phyloP scores from a whole-genome alignment of 2,329 filamentous ascomycete species.

The Fusarium acutatum region DNA sequence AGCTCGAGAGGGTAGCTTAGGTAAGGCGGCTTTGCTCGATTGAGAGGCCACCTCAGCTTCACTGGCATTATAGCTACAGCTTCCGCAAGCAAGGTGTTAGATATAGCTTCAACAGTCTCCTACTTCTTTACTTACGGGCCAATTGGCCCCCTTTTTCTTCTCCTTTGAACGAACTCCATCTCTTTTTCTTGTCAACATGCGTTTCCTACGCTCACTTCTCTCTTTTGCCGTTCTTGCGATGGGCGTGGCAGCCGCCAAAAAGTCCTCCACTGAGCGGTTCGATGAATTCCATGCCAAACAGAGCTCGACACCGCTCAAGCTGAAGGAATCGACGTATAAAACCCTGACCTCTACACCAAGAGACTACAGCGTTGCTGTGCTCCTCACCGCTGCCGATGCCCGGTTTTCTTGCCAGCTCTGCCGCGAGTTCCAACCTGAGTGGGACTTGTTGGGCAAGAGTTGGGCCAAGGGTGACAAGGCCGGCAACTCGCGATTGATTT shows the following conservation, averaged over 20 bases:
- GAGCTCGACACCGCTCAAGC: conserved; percentile 73
- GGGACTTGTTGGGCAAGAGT: conserved; percentile 84
- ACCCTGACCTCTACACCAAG: conserved; percentile 79
- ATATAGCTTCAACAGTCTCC: conserved; percentile 17
- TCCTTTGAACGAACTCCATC: background rate
- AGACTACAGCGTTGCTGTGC: conserved; percentile 83
- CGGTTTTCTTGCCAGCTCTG: conserved; percentile 89
- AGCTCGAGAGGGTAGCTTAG: conserved; percentile 22
- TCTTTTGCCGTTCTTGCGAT: conserved; percentile 70
- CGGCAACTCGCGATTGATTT: conserved; percentile 76
- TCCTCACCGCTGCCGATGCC: conserved; percentile 86
- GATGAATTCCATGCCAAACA: conserved; percentile 74
- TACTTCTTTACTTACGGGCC: conserved; percentile 24
- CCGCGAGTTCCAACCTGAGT: conserved; percentile 92
- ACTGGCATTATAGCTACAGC: conserved; percentile 33
- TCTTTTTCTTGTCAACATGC: conserved; percentile 64
- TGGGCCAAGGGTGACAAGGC: conserved; percentile 88
- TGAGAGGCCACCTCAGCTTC: conserved; percentile 50
- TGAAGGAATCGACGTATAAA: conserved; percentile 79
- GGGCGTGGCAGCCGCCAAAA: conserved; percentile 70
- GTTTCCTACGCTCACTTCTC: conserved; percentile 69
- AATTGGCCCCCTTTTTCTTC: conserved; percentile 33
- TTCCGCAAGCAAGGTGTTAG: conserved; percentile 10
- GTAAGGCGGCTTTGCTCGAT: conserved; percentile 29
- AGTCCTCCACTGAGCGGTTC: conserved; percentile 72